A percentile compares a stretch with the other conserved stretches of the same genome.
Evolutionary conservation across 139 green algal species (phyloP).

Genomic region (Haematococcus lacustris): DNA sequence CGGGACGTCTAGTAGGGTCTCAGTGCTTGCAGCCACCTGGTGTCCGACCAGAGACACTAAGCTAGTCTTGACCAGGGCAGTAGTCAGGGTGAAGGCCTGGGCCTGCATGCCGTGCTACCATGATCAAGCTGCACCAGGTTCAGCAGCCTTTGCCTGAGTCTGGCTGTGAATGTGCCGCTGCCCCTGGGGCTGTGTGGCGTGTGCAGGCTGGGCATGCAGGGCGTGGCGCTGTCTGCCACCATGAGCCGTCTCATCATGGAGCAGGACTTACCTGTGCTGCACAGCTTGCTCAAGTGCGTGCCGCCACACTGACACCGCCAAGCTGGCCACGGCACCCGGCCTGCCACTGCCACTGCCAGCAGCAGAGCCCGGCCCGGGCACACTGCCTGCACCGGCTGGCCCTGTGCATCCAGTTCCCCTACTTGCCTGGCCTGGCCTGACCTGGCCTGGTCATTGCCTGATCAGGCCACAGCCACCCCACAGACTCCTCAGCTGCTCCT

Average conservation of each 20-base stretch:
- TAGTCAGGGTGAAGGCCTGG: no score
- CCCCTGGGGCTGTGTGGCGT: no score
- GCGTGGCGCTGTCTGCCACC: background rate
- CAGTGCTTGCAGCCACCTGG: no score
- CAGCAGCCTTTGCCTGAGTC: no score
- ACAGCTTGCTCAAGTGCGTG: background rate
- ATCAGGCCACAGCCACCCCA: background rate
- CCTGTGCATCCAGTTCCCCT: background rate
- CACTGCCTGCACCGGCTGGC: background rate
- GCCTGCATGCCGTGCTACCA: no score
- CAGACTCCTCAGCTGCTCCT: background rate
- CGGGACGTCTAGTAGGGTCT: no score
- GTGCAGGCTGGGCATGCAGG: background rate
- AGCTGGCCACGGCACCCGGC: background rate
- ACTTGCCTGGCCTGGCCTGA: background rate
- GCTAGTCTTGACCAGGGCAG: no score
- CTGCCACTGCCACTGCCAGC: background rate
- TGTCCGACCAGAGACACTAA: no score
- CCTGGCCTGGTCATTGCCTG: background rate
- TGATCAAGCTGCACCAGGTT: no score
- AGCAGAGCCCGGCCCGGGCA: background rate
- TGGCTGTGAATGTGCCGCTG: no score
- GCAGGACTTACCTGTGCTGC: background rate
- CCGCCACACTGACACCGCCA: background rate
- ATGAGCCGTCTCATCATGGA: background rate